These are phyloP conservation scores for Xylona heveae DNA, from an alignment of 495 filamentous ascomycete species.

Conservation along the genomic window DNA sequence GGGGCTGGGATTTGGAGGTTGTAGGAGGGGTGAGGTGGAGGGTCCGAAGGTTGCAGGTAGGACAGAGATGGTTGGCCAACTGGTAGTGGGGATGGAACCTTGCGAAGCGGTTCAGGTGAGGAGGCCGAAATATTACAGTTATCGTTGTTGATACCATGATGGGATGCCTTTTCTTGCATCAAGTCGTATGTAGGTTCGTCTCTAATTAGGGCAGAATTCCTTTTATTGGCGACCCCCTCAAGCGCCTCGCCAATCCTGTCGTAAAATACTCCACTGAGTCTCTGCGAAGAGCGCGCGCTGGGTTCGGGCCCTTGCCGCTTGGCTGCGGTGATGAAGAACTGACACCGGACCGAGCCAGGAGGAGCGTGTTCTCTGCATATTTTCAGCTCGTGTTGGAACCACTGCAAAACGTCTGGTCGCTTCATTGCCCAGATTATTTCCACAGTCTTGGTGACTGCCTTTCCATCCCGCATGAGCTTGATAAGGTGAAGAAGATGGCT, in stretches of 20 bases:
- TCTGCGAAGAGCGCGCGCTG: slow-evolving; percentile 23
- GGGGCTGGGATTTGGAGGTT: slow-evolving; percentile 4
- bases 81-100: no score
- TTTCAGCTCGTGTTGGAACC: slow-evolving; percentile 89
- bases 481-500: slow-evolving; percentile 78
- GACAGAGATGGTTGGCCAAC: no score
- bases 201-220: slow-evolving; percentile 58
- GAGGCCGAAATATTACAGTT: no score
- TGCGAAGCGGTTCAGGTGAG: no score
- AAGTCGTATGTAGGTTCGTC: slow-evolving; percentile 59
- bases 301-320: slow-evolving; percentile 25
- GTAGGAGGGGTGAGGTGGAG: slow-evolving; percentile 6
- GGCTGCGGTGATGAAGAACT: slow-evolving; percentile 75
- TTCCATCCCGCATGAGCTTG: slow-evolving; percentile 82
- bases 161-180: background rate
- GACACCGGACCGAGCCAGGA: slow-evolving; percentile 66
- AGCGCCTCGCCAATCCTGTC: slow-evolving; percentile 71
- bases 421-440: slow-evolving; percentile 85
- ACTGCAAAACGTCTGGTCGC: slow-evolving; percentile 79
- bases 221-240: slow-evolving; percentile 59
- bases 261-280: slow-evolving; percentile 48
- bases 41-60: slow-evolving; percentile 2
- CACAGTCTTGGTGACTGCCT: slow-evolving; percentile 76
- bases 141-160: no score
- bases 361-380: slow-evolving; percentile 75